phyloP scores from a whole-genome alignment of 148 eudicot species.

The Salicornia ramosissima region DNA sequence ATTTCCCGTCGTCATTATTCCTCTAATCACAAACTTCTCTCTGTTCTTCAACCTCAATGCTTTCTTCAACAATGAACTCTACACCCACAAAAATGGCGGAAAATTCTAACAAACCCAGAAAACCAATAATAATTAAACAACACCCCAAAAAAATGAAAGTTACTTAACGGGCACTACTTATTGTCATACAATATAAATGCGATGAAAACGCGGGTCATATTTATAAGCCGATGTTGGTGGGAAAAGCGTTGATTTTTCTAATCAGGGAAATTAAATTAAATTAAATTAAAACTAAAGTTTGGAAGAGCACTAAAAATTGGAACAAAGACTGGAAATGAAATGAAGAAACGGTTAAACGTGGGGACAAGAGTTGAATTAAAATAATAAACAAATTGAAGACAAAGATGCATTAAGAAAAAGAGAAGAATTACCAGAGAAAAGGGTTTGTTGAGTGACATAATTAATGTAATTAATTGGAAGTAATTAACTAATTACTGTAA shows the following conservation, averaged over 20 bases:
- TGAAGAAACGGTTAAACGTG: not conserved
- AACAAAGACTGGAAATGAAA: too few relatives aligned
- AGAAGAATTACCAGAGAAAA: constrained; percentile 16
- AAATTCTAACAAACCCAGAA: constrained; percentile 18
- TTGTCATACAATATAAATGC: too few relatives aligned
- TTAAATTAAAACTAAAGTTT: too few relatives aligned
- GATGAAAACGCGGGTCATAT: too few relatives aligned
- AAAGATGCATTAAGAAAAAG: not conserved
- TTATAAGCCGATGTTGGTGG: too few relatives aligned
- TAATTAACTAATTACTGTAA: too few relatives aligned
- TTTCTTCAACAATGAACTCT: constrained; percentile 15
- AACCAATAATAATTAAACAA: not conserved
- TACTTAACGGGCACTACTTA: too few relatives aligned
- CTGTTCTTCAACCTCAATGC: constrained; percentile 18
- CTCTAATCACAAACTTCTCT: constrained; percentile 18
- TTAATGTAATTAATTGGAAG: not conserved
- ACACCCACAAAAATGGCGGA: constrained; percentile 10
- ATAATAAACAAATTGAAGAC: not conserved
- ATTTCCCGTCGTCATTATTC: constrained; percentile 34
- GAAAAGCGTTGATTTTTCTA: too few relatives aligned
- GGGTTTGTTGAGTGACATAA: constrained; percentile 11
- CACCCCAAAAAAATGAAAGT: too few relatives aligned
- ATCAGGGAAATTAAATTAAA: too few relatives aligned
- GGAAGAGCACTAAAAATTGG: too few relatives aligned
- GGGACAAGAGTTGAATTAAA: not conserved